Base-by-base conservation (phyloP, 2,329 filamentous ascomycete genomes). In the Aureobasidium sp. region DNA sequence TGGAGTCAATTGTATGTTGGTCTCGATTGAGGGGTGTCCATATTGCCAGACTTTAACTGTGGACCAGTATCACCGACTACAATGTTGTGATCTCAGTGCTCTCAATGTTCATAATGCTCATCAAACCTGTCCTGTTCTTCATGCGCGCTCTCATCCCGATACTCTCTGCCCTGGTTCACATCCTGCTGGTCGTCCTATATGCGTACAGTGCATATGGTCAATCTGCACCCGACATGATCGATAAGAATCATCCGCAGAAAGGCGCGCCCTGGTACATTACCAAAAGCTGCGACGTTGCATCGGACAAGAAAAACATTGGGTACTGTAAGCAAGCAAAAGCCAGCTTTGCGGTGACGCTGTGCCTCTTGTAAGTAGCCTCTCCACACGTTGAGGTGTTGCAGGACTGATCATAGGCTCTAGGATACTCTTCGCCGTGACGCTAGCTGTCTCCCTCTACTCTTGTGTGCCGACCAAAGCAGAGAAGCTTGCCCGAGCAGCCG, bases 31-130 rank as follows among this genome's bases (percentile, higher is more conserved):
- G n/a, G 13, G 27, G n/a, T 46, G 7, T 27, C 9, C 8, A 13
- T 25, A 9, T 29, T 31, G 17, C 15, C 31, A 21, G n/a, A 33
- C 6, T 55, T 8, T 40, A 37, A 38, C 35, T 15, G 21, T 25
- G 46, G 17, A 53, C 35, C 69, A 92, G 88, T 60, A 77, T 90
- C 64, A 90, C 88, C 50, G 79, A 86, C 66, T 90, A 83, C 75
- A 90, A 92, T 69, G 83, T 91, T 66, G 86, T 86, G 69, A 86
- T 91, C 66, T 87, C 87, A 38, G 81, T 93, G 65, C 77, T 90
- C 58, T 85, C 84, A 61, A 86, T 89, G 71, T 93, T 93, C 77
- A 79, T 90, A 70, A 81, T 90, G 63, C 80, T 92, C 46, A 77
- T 80, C 71, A 91, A 90, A 77, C 78, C 82, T 64, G 82, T 87